A percentile compares a stretch with the other conserved stretches of the same genome.
phyloP scores from a whole-genome alignment of 1,139 yeast genomes.

The Blastobotrys persicus region DNA sequence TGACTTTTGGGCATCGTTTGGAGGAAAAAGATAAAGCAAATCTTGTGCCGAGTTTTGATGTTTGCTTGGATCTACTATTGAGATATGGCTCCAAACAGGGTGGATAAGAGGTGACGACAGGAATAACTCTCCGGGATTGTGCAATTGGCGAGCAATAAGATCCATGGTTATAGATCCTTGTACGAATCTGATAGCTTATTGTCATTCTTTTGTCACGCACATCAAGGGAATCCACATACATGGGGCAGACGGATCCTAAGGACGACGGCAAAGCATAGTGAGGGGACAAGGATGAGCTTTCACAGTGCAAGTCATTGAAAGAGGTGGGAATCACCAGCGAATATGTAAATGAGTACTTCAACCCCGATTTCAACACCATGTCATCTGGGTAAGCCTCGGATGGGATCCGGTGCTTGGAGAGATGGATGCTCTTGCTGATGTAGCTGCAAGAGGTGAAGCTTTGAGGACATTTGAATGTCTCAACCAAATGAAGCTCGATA shows the following conservation, averaged over 20 bases:
- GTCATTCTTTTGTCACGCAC: conserved; percentile 19
- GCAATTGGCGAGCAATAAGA: not conserved
- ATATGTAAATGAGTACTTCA: conserved; percentile 21
- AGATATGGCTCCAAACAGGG: conserved; percentile 1
- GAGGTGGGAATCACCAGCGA: conserved; percentile 24
- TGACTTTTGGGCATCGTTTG: not conserved
- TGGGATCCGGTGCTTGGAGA: conserved; percentile 22
- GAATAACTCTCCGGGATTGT: not conserved
- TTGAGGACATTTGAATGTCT: not conserved
- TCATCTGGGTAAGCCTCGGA: conserved; percentile 23
- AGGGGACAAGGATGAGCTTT: conserved; percentile 10
- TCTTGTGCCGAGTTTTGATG: not conserved
- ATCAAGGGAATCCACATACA: conserved; percentile 6
- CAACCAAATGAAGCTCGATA: conserved; percentile 6
- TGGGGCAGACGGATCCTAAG: conserved; percentile 12
- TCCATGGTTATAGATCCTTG: conserved; percentile 17
- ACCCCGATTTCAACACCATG: conserved; percentile 19
- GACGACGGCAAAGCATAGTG: conserved; percentile 19
- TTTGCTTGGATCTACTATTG: not conserved
- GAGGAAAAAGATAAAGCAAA: not conserved
- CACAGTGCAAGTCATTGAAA: conserved; percentile 12
- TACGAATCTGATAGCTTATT: conserved; percentile 22
- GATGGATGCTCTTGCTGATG: conserved; percentile 11
- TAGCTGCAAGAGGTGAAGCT: not conserved
- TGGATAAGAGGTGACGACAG: conserved; percentile 13